Base-by-base conservation (phyloP, 495 filamentous ascomycete species). In the Aspergillus cavernicola region DNA sequence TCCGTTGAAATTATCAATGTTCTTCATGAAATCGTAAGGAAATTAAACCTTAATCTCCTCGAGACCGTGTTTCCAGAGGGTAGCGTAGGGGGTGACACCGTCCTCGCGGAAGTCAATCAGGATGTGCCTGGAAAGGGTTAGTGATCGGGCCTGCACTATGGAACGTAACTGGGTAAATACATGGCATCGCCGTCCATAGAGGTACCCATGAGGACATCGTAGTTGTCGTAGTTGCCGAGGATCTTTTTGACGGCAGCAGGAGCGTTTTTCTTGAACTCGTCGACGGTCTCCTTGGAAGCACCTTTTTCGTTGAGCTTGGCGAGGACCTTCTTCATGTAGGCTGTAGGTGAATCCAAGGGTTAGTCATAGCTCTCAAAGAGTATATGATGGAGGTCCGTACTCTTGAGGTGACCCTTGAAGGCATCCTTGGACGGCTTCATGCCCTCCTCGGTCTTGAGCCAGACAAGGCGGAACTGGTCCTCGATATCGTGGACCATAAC, bases 101-200 rank as follows among this genome's bases (percentile, higher is more conserved):
- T 97, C 95, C 66, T 95, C 92, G 64, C 92, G 90, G 80, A 96
- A 98, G 78, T 97, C 92, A 67, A 97, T 85, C 50, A 97, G 89
- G 51, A 93, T 79, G 64, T 95, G 80, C 90, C 90, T 96, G 56
- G 20, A 23, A 43, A n/a, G 28, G 32, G 28, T 69, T 47, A 70
- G 65, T 55, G 39, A 5, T n/a, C 9, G n/a, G 22, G 8, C 19
- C 22, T 7, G 6, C 24, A 19, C 9, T 8, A 18, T 28, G 52
- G n/a, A 16, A 7, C 0, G 20, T 36, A 23, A 12, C n/a, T n/a
- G n/a, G 22, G 10, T 54, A 78, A 77, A 59, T 71, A 88, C 93
- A 98, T 97, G 74, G 87, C 91, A 60, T 96, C 89, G 55, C 85
- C 82, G 66, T 95, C 83, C 89, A 92, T 92, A 56, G 82, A 85